Percentiles rank a stretch among this genome's conserved stretches.
Evolutionary conservation across 2,329 filamentous ascomycete genomes (phyloP).

Genomic region (Scedosporium boydii): DNA sequence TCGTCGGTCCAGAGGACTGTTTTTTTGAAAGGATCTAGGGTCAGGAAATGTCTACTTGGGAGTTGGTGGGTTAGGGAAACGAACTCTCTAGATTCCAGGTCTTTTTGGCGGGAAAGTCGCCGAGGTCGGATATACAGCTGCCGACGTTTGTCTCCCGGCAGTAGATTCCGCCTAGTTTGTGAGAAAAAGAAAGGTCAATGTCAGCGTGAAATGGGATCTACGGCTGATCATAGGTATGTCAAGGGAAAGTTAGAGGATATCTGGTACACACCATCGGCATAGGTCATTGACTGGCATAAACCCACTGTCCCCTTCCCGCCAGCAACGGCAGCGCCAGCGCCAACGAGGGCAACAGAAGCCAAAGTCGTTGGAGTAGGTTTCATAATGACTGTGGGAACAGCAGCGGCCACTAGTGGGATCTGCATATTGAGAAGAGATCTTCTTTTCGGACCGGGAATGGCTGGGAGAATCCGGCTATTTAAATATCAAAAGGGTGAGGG

Average conservation of each 20-base stretch:
- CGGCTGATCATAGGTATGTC: not conserved
- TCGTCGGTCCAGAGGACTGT: slow-evolving; percentile 5
- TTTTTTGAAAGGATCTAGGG: not conserved
- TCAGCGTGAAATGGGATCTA: not conserved
- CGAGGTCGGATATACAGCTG: not conserved
- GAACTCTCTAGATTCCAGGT: not conserved
- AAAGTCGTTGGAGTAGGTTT: not conserved
- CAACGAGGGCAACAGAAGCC: not conserved
- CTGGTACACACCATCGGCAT: slow-evolving; percentile 3
- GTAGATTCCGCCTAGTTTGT: not conserved
- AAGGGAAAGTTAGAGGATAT: not conserved
- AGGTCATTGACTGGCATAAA: not conserved
- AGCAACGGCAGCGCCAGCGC: not conserved
- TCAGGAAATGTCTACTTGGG: not conserved
- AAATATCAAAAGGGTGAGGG: not conserved
- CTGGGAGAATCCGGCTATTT: slow-evolving; percentile 1
- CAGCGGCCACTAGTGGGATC: not conserved
- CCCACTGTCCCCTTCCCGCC: not conserved
- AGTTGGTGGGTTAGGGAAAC: not conserved
- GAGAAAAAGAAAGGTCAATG: no score
- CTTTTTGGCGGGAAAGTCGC: slow-evolving; percentile 6
- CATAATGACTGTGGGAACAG: not conserved
- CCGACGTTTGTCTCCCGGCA: not conserved
- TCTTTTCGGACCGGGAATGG: not conserved
- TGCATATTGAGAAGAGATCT: slow-evolving; percentile 2